These are phyloP conservation scores for Periconia sp. DNA, from an alignment of 2,329 filamentous ascomycete genomes.

Conservation along the genomic window DNA sequence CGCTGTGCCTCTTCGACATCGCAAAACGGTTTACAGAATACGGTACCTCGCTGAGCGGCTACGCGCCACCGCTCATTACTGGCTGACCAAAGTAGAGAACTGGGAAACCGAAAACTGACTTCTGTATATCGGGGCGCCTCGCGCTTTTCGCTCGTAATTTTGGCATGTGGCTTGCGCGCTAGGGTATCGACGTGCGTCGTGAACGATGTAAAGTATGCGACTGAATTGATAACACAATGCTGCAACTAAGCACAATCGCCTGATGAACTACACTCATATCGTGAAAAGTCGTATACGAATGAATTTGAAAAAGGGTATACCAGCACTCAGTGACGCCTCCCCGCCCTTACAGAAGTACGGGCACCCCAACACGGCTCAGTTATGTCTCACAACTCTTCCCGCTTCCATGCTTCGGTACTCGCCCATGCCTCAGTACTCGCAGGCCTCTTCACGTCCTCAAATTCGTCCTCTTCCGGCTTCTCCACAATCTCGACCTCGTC, in stretches of 20 bases:
- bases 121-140: too few relatives aligned
- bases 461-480: slow-evolving; percentile 26
- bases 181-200: too few relatives aligned
- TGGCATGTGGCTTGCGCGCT: too few relatives aligned
- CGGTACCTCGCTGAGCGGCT: too few relatives aligned
- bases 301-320: slow-evolving; percentile 3
- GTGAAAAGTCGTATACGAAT: background rate
- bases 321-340: background rate
- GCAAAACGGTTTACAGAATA: too few relatives aligned
- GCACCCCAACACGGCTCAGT: background rate
- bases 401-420: background rate
- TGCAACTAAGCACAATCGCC: background rate
- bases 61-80: too few relatives aligned
- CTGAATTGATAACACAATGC: background rate
- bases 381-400: slow-evolving; percentile 1
- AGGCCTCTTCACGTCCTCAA: slow-evolving; percentile 29
- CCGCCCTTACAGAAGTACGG: background rate
- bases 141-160: too few relatives aligned
- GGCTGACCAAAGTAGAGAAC: too few relatives aligned
- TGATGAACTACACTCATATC: background rate
- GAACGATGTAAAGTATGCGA: too few relatives aligned
- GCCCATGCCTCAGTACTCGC: slow-evolving; percentile 1
- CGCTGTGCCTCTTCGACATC: too few relatives aligned
- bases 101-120: too few relatives aligned
- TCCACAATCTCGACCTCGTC: slow-evolving; percentile 39